Base-by-base conservation (phyloP, 1,284 basidiomycete species). In the Quambalaria eucalypti region DNA sequence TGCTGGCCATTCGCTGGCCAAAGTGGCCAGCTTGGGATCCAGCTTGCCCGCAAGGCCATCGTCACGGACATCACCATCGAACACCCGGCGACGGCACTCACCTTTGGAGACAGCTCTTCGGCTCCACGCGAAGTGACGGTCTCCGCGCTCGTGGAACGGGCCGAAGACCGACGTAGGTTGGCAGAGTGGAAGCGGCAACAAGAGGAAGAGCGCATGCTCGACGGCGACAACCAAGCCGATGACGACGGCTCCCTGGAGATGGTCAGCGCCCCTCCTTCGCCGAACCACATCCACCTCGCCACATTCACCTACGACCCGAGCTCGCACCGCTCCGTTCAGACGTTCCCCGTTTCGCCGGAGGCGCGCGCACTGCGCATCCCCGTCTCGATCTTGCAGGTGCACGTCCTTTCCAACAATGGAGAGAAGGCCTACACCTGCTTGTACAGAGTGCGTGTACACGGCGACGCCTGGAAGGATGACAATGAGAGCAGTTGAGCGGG, bases 1-100 rank as follows among this genome's bases (percentile, higher is more conserved):
- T 98, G 92, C 77, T 98, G 92, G 92, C 87, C 93, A 1, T 90
- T 97, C 77, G 78, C 78, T 2, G 91, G 91, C 0, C 69, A 79
- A 5, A 75, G 82, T 47, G 93, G 91, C 2, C 85, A 87, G 68
- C 78, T 97, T 1, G 90, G 87, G 4, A 84, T 98, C 40, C 79
- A 81, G 48, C 83, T 97, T 19, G 84, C 85, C 1, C 80, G 82
- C 4, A 83, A 83, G 1, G 82, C 85, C 7, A 79, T 82, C 51
- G 81, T 92, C 39, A 82, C 83, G 2, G 86, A 88, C 61, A 77
- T 97, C 53, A 88, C 87, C 10, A 82, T 97, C 62, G 92, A 97
- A 72, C 93, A 97, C 75, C 83, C 88, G 31, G 80, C 90, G 6
- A 80, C 78, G 58, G 87, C 89, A 60, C 79, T 90, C 39, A 85